Evolutionary conservation across 2,329 filamentous ascomycete species (phyloP), one percentile per base, ranked within the genome.

Genomic region (Diaporthe sp.): DNA sequence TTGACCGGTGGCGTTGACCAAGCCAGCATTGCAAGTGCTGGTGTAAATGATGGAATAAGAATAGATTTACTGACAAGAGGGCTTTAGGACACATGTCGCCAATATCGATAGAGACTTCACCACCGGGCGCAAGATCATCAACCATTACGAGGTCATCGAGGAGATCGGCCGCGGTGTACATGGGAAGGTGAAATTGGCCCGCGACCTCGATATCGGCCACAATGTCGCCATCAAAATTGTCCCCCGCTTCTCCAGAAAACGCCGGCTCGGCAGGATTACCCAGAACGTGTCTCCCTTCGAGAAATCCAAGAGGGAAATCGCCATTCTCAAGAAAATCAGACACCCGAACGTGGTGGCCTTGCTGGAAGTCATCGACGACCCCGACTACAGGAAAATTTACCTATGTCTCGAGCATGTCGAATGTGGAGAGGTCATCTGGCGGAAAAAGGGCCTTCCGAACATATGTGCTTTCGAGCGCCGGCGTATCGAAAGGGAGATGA

Each of bases 191-290:
- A 99, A 99, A 86, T 89, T 98, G 65, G 97, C 96, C 65, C 92
- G 95, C 72, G 95, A 97, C 82, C 87, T 95, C 61, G 88, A 92
- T 74, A 95, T 91, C 1, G 90, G 90, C 77, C 92, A 94, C 72
- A 93, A 93, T 82, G 96, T 99, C 5, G 97, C 97, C 74, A 98
- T 99, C 89, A 99, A 99, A 87, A 99, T 99, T 80, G 98, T 99
- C 63, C 95, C 98, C 75, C 92, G 97, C 51, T 98, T 97, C 82
- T 98, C 96, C 71, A 98, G 98, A 86, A 95, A 95, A 80, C 92
- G 96, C 74, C 94, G 96, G 37, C 89, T 99, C n/a, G 97, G 97
- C 72, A 94, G 94, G 82, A 93, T 96, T 74, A 92, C 89, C 2
- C 90, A 91, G 77, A 76, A 77, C 25, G 85, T 86, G 81, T 90